These are phyloP conservation scores for Alternaria atra DNA, from an alignment of 2,329 filamentous ascomycete species.

Conservation along the genomic window DNA sequence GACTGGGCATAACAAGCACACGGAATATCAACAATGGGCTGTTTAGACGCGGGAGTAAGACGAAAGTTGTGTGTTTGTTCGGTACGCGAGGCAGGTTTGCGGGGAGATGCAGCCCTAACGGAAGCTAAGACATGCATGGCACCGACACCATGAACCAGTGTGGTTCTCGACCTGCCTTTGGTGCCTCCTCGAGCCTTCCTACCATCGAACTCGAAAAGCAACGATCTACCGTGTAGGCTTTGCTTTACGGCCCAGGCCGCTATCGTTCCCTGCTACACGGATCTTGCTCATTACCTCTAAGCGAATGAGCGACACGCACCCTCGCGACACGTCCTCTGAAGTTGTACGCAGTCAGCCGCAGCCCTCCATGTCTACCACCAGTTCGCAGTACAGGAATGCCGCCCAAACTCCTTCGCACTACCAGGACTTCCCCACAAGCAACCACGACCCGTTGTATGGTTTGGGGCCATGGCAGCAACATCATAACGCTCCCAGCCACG, in stretches of 20 bases:
- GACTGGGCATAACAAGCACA: neutral
- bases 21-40: neutral
- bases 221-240: conserved; percentile 27
- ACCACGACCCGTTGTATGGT: conserved; percentile 37
- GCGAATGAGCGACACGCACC: conserved; percentile 32
- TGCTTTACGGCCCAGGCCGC: conserved; percentile 33
- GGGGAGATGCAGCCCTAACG: conserved; percentile 35
- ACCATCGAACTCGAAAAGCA: conserved; percentile 26
- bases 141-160: conserved; percentile 18
- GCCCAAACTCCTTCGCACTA: conserved; percentile 40
- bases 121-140: conserved; percentile 34
- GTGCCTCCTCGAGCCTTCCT: conserved; percentile 31
- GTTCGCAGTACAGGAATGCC: conserved; percentile 41
- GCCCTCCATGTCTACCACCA: conserved; percentile 41
- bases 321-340: conserved; percentile 26
- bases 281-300: conserved; percentile 22
- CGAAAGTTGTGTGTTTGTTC: neutral
- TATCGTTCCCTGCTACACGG: conserved; percentile 28
- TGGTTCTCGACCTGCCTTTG: conserved; percentile 33
- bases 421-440: conserved; percentile 30
- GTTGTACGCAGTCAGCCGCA: conserved; percentile 38
- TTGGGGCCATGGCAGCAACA: conserved; percentile 37
- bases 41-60: neutral
- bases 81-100: conserved; percentile 20
- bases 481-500: conserved; percentile 19